Conservation (phyloP, 441 rosid species). For the Adansonia madagascariensis region DNA sequence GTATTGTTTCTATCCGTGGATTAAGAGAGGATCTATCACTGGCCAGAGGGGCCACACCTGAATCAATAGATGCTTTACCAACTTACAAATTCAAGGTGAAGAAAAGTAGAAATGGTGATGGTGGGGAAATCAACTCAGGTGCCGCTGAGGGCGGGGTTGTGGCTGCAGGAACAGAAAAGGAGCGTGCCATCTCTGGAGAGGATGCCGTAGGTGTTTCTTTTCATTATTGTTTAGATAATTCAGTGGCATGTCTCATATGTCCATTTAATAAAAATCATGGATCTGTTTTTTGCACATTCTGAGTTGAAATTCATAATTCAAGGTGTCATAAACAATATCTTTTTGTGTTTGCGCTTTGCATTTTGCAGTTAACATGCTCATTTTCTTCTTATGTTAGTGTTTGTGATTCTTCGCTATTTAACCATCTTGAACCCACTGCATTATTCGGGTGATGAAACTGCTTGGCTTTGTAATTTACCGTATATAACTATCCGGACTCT, state of each 20-base stretch:
- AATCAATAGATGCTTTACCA: conserved; percentile 86
- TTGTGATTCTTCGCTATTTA: neutral
- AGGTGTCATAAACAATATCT: neutral
- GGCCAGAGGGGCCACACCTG: conserved; percentile 89
- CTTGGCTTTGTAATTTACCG: neutral
- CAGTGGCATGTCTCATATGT: too few species aligned
- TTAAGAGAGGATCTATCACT: conserved; percentile 86
- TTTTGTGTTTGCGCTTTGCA: neutral
- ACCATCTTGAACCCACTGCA: neutral
- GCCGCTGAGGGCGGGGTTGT: conserved; percentile 77
- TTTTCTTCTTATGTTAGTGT: neutral
- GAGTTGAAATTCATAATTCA: neutral
- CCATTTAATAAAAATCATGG: too few species aligned
- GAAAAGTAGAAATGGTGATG: conserved; percentile 56
- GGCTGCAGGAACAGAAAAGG: conserved; percentile 93
- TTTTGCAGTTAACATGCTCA: neutral
- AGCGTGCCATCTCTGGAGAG: conserved; percentile 81
- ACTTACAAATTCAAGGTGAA: conserved; percentile 84
- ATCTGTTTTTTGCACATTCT: too few species aligned
- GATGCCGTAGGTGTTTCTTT: conserved; percentile 73
- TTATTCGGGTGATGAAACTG: neutral
- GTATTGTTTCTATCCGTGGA: conserved; percentile 88
- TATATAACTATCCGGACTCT: neutral
- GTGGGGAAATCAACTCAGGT: conserved; percentile 45
- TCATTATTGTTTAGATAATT: neutral